phyloP scores from a whole-genome alignment of 1,284 basidiomycete genomes.

The Moesziomyces antarcticus region DNA sequence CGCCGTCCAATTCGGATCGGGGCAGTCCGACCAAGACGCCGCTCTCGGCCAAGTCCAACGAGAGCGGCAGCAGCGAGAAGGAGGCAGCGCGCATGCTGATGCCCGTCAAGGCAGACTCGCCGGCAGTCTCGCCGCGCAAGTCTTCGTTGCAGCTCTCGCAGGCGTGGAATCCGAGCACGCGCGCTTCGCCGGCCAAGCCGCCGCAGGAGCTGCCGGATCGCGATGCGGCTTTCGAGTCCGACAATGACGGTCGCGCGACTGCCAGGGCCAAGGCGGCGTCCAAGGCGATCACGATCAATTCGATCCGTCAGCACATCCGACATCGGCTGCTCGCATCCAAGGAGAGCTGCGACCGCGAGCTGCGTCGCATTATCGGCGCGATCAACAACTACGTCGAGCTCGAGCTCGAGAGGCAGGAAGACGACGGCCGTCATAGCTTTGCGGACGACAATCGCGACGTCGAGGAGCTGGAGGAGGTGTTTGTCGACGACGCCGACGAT shows the following conservation, averaged over 20 bases:
- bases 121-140: slow-evolving; percentile 22
- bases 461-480: slow-evolving; percentile 73
- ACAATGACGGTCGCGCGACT: slow-evolving; percentile 31
- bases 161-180: slow-evolving; percentile 29
- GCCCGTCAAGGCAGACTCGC: slow-evolving; percentile 16
- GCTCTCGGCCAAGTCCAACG: slow-evolving; percentile 21
- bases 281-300: slow-evolving; percentile 69
- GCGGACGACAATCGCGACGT: slow-evolving; percentile 33
- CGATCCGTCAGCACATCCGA: slow-evolving; percentile 91
- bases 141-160: slow-evolving; percentile 27
- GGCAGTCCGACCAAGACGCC: slow-evolving; percentile 33
- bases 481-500: slow-evolving; percentile 54
- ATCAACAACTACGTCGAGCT: slow-evolving; percentile 95
- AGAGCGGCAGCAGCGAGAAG: slow-evolving; percentile 24
- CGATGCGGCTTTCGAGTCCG: slow-evolving; percentile 28
- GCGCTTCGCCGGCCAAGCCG: slow-evolving; percentile 8
- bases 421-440: slow-evolving; percentile 66
- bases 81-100: slow-evolving; percentile 20
- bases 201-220: slow-evolving; percentile 9
- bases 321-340: slow-evolving; percentile 92
- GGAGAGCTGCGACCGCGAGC: slow-evolving; percentile 92
- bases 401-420: slow-evolving; percentile 78
- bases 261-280: slow-evolving; percentile 27
- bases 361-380: slow-evolving; percentile 88
- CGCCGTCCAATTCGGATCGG: slow-evolving; percentile 20